A percentile compares a stretch with the other conserved stretches of the same genome.
phyloP scores from a whole-genome alignment of 2,329 filamentous ascomycete species.

The Aspergillus pseudoviridinutans region DNA sequence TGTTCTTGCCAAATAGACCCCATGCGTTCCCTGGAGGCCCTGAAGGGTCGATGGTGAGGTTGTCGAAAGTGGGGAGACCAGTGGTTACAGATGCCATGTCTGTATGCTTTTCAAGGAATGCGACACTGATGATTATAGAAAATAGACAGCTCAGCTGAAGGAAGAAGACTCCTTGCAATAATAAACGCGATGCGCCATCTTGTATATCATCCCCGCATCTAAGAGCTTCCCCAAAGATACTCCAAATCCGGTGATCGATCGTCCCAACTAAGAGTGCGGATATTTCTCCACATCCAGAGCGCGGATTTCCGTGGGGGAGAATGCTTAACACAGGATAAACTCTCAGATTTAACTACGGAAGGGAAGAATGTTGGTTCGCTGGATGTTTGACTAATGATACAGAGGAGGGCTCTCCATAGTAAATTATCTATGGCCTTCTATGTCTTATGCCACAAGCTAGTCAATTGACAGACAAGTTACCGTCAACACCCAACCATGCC shows the following conservation, averaged over 20 bases:
- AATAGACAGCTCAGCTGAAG: not conserved
- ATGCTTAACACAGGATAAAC: not conserved
- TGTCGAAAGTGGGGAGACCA: constrained; percentile 34
- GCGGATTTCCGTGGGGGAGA: not conserved
- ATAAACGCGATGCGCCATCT: not conserved
- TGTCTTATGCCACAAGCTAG: not conserved
- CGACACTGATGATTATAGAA: not conserved
- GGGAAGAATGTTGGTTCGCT: not conserved
- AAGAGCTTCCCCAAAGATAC: not conserved
- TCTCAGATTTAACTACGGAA: not conserved
- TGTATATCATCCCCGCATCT: not conserved
- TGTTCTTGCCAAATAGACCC: constrained; percentile 51
- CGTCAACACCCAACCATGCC: not conserved
- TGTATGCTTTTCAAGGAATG: not conserved
- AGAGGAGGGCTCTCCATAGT: not conserved
- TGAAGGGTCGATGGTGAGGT: constrained; percentile 48
- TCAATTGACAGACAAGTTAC: not conserved
- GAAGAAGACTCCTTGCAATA: not conserved
- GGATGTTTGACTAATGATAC: not conserved
- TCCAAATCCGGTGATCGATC: not conserved
- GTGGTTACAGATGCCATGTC: not conserved
- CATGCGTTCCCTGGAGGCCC: constrained; percentile 54
- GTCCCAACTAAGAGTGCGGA: not conserved
- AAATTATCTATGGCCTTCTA: not conserved
- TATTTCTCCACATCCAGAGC: constrained; percentile 3